Evolutionary conservation across 164 flowering plant genomes (phyloP), one percentile per base, ranked within the genome.

Genomic region (Stephania yunnanensis): DNA sequence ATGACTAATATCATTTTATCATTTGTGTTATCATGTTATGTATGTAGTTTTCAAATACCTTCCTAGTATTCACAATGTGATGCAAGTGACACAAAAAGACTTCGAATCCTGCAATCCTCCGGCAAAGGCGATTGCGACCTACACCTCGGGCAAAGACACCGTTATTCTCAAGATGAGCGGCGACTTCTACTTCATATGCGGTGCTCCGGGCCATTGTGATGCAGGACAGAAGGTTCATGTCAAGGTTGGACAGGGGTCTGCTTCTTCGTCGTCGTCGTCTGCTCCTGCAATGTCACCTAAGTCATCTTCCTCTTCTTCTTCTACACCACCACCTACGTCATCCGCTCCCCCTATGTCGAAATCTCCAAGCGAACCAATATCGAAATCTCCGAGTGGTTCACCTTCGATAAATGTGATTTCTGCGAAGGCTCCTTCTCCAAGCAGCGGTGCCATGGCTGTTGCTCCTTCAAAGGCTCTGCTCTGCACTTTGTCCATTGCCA

Each of bases 201-300:
- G 73, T 12, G 9, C 25, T 19, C 73, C 73, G 2, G 78, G 73
- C 17, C 78, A 75, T 46, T 75, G 78, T 53, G 36, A 69, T 2
- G 10, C 13, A 0, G 77, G 77, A 2, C 69, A 42, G 72, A 75
- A 70, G 22, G 63, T 69, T 46, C 72, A 65, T 7, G 30, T 71
- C 70, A 71, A 12, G 15, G 77, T 44, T 6, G 66, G 13, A 6
- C 65, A 15, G 55, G 42, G 42, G 42, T n/a, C 46, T n/a, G 4
- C 22, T 46, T n/a, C n/a, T n/a, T n/a, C n/a, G n/a, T 52, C 53
- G 20, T 20, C 65, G 4, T 19, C 22, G 65, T 19, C 72, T 46
- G 58, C 61, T 10, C 7, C 58, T 70, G 22, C 72, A 45, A 1
- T 22, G n/a, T 12, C 72, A 7, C 30, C 72, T 9, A 25, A 9